phyloP scores from a whole-genome alignment of 2,329 filamentous ascomycete genomes.

The Aspergillus candidus region DNA sequence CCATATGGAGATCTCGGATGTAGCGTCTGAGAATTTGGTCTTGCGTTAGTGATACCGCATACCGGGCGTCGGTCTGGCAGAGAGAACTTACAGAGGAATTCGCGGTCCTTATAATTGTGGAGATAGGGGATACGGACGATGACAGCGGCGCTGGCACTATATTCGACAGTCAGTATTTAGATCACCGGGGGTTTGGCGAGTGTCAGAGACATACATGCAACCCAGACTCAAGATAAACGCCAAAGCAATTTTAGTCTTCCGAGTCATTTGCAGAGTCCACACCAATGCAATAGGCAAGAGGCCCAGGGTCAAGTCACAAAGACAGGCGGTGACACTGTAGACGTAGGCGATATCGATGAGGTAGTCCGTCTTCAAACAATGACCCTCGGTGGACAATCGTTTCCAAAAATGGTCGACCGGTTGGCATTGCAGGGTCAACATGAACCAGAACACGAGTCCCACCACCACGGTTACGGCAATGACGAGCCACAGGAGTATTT shows the following conservation, averaged over 20 bases:
- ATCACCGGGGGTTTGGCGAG: too few species aligned
- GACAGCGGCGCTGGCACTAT: constrained; percentile 31
- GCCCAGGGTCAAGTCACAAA: constrained; percentile 49
- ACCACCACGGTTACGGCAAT: constrained; percentile 43
- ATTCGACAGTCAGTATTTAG: constrained; percentile 18
- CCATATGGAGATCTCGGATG: constrained; percentile 36
- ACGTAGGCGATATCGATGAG: constrained; percentile 50
- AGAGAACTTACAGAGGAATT: constrained; percentile 30
- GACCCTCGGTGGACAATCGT: constrained; percentile 22
- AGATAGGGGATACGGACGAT: constrained; percentile 33
- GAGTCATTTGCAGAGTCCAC: constrained; percentile 51
- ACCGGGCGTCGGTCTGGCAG: background rate
- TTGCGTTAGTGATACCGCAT: constrained; percentile 8
- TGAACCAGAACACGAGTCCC: constrained; percentile 46
- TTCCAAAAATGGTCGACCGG: constrained; percentile 50
- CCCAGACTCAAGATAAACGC: constrained; percentile 52
- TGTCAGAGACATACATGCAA: constrained; percentile 37
- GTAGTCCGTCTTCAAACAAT: constrained; percentile 40
- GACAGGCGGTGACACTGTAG: constrained; percentile 44
- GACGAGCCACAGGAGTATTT: constrained; percentile 42
- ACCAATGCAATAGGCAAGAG: constrained; percentile 52
- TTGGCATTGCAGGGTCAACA: constrained; percentile 50
- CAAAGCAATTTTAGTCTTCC: constrained; percentile 47
- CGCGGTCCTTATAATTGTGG: constrained; percentile 25
- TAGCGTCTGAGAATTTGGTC: constrained; percentile 20